Percentiles rank a stretch among this genome's conserved stretches.
Conservation (phyloP, 2,329 filamentous ascomycete species). For the Aspergillus hiratsukae region DNA sequence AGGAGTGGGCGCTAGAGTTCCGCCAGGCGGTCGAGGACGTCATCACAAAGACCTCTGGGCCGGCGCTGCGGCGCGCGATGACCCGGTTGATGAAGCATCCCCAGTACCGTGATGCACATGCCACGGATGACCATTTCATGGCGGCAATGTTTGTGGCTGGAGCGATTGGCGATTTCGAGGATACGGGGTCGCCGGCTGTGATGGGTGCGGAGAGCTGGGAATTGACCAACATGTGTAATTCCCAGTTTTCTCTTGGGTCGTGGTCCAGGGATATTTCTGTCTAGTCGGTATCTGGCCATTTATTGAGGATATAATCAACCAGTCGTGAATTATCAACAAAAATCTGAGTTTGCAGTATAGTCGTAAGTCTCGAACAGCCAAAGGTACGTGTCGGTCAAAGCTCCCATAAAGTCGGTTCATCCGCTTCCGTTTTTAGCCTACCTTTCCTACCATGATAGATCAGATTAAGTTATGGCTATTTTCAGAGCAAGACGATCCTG, state of each 20-base stretch:
- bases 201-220: slow-evolving; percentile 60
- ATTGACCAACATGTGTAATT: slow-evolving; percentile 61
- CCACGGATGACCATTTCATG: slow-evolving; percentile 68
- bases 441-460: no score
- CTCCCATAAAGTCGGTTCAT: no score
- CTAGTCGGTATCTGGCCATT: no score
- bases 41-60: slow-evolving; percentile 52
- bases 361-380: no score
- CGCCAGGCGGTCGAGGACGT: slow-evolving; percentile 61
- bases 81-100: slow-evolving; percentile 66
- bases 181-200: slow-evolving; percentile 32
- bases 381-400: no score
- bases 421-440: no score
- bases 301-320: no score
- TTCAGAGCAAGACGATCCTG: no score
- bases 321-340: no score
- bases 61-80: slow-evolving; percentile 50
- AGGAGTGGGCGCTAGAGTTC: slow-evolving; percentile 60
- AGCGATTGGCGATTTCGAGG: slow-evolving; percentile 46
- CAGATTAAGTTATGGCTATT: no score
- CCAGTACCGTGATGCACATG: slow-evolving; percentile 61
- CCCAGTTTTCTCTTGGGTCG: slow-evolving; percentile 53
- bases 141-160: slow-evolving; percentile 61
- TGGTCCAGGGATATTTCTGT: slow-evolving; percentile 20
- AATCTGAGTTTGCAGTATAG: no score